Evolutionary conservation across 2,329 filamentous ascomycete genomes (phyloP).

Genomic region (Ophiostoma sp.): DNA sequence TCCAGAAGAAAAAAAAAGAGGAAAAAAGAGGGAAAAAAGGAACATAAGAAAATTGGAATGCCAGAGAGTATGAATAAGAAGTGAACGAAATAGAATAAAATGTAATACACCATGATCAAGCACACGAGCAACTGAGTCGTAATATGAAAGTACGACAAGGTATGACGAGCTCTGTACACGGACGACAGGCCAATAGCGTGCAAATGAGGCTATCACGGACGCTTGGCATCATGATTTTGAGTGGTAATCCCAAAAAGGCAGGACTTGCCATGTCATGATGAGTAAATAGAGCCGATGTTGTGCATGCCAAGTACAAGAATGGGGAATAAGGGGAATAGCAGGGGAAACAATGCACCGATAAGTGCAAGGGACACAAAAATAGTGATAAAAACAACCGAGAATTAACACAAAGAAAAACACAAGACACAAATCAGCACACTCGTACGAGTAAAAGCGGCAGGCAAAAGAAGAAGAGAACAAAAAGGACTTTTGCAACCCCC

Average conservation of each 20-base stretch:
- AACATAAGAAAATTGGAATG: no score
- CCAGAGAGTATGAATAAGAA: no score
- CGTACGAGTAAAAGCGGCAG: background rate
- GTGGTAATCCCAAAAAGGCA: slow-evolving; percentile 4
- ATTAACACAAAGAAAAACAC: background rate
- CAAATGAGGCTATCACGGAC: slow-evolving; percentile 1
- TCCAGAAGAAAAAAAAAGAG: background rate
- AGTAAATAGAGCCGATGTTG: slow-evolving; percentile 2
- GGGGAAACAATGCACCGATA: background rate
- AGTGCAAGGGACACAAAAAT: no score
- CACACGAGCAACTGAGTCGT: background rate
- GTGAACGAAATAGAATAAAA: no score
- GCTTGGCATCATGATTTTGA: slow-evolving; percentile 3
- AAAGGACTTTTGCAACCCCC: background rate
- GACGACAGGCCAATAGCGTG: background rate
- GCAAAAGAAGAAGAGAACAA: slow-evolving; percentile 8
- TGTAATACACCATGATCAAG: background rate
- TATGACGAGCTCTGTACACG: slow-evolving; percentile 2
- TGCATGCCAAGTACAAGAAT: background rate
- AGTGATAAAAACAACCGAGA: background rate
- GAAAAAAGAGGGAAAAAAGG: background rate
- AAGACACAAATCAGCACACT: background rate
- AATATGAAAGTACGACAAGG: background rate
- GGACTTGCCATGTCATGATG: background rate
- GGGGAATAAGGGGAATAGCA: background rate